Evolutionary conservation across 192 early-diverging fungal genomes (phyloP), one percentile per base, ranked within the genome.

Genomic region (Rhizoclosmatium sp.): DNA sequence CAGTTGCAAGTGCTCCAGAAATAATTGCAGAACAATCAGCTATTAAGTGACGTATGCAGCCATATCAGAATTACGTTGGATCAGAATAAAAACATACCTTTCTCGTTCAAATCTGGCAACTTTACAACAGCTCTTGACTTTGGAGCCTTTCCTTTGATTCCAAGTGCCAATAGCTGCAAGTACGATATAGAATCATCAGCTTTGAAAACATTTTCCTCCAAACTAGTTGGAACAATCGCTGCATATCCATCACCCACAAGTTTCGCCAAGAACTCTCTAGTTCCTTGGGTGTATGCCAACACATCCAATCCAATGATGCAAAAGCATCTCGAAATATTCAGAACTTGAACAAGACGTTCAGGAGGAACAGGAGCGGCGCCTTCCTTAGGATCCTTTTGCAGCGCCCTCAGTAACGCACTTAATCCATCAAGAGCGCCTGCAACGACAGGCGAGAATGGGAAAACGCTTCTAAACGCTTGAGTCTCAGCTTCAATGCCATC

Each of bases 381-480:
- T 39, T 42, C 70, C 4, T 19, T 59, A 3, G 54, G 31, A 59
- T 64, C 51, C 64, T 51, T 65, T 47, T 77, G 61, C 60, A 31
- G 46, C 23, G 75, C 45, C 61, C 77, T 80, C 23, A 78, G 4
- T 39, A 85, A 47, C 44, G 75, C 78, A 5, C 58, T 41, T 21
- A 83, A 40, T n/a, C 82, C 85, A 47, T 87, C 82, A 31, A 82
- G 45, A 3, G 73, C 77, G 54, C 79, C 56, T 5, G 80, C 3
- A n/a, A 87, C 42, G 5, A 82, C 82, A 2, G 86, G 84, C 44
- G 79, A 81, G 59, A 87, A 71, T 12, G 82, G 80, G 65, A 77
- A 77, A 16, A 75, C 60, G n/a, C 45, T 62, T 7, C 59, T n/a
- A 62, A 75, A 75, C 39, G 59, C 56, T 2, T 47, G 54, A 5